phyloP scores from a whole-genome alignment of 164 flowering plant genomes.

The Liquidambar formosana region DNA sequence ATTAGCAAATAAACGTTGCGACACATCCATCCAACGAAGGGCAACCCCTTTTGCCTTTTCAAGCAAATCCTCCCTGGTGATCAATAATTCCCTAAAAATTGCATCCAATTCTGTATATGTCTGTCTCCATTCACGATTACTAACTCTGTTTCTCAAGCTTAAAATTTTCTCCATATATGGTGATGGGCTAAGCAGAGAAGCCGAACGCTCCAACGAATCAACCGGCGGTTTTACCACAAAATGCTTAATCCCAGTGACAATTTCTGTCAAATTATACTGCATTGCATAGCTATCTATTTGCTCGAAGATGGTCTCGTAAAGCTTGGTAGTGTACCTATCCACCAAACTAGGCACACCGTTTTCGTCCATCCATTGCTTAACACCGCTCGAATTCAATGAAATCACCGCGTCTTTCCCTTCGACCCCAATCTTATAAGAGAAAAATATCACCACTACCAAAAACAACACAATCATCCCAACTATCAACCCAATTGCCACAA shows the following conservation, averaged over 20 bases:
- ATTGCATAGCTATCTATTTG: slow-evolving; percentile 76
- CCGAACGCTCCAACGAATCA: slow-evolving; percentile 41
- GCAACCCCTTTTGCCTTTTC: slow-evolving; percentile 81
- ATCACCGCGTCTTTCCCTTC: slow-evolving; percentile 91
- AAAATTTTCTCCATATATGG: slow-evolving; percentile 61
- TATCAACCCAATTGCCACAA: slow-evolving; percentile 86
- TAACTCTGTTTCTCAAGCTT: slow-evolving; percentile 50
- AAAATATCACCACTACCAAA: slow-evolving; percentile 63
- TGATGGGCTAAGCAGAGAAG: slow-evolving; percentile 49
- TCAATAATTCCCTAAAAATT: slow-evolving; percentile 58
- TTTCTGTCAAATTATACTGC: slow-evolving; percentile 89
- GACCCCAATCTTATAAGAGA: slow-evolving; percentile 85
- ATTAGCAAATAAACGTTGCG: slow-evolving; percentile 66
- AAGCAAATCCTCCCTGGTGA: slow-evolving; percentile 73
- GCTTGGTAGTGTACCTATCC: slow-evolving; percentile 63
- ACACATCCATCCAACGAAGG: slow-evolving; percentile 65
- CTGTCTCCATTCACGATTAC: slow-evolving; percentile 66
- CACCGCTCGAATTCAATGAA: slow-evolving; percentile 69
- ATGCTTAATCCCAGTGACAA: slow-evolving; percentile 80
- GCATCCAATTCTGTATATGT: slow-evolving; percentile 70
- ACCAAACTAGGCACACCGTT: slow-evolving; percentile 84
- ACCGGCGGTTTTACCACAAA: slow-evolving; percentile 45
- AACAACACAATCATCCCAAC: slow-evolving; percentile 70
- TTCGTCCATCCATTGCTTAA: slow-evolving; percentile 95
- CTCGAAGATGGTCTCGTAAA: slow-evolving; percentile 65